A percentile compares a stretch with the other conserved stretches of the same genome.
Evolutionary conservation across 83 land plant species (phyloP).

Genomic region (Picea abies): DNA sequence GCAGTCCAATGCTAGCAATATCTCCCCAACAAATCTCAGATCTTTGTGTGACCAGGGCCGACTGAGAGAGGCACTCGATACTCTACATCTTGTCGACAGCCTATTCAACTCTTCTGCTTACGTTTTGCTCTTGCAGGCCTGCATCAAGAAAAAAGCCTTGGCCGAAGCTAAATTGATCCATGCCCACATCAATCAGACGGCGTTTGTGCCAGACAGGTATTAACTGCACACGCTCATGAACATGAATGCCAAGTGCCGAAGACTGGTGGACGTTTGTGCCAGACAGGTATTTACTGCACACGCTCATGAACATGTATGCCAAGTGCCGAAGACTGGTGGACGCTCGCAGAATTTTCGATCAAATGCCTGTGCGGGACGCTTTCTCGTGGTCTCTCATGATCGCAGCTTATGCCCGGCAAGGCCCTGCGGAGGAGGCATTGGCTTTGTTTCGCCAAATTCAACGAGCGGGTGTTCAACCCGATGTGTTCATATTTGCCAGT

Average conservation of each 20-base stretch:
- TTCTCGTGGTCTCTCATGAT: not conserved
- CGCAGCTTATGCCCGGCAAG: not conserved
- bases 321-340: not conserved
- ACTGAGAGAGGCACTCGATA: no score
- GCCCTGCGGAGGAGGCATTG: not conserved
- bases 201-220: no score
- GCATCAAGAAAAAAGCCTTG: not conserved
- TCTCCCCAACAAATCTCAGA: no score
- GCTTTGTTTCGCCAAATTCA: not conserved
- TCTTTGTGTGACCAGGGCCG: no score
- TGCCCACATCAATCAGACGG: not conserved
- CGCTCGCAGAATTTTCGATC: not conserved
- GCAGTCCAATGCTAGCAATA: no score
- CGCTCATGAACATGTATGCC: not conserved
- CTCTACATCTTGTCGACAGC: no score
- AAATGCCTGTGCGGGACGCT: not conserved
- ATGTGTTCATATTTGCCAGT: constrained; percentile 42
- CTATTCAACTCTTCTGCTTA: no score
- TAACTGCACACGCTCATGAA: not conserved
- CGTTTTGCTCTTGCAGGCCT: no score
- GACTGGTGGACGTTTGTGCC: not conserved
- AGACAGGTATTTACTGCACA: not conserved
- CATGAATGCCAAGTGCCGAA: not conserved
- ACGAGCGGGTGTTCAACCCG: not conserved
- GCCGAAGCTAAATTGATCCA: not conserved